Percentiles rank a stretch among this genome's conserved stretches.
These are phyloP conservation scores for Cladosporium cucumerinum DNA, from an alignment of 2,329 filamentous ascomycete species.

Conservation along the genomic window DNA sequence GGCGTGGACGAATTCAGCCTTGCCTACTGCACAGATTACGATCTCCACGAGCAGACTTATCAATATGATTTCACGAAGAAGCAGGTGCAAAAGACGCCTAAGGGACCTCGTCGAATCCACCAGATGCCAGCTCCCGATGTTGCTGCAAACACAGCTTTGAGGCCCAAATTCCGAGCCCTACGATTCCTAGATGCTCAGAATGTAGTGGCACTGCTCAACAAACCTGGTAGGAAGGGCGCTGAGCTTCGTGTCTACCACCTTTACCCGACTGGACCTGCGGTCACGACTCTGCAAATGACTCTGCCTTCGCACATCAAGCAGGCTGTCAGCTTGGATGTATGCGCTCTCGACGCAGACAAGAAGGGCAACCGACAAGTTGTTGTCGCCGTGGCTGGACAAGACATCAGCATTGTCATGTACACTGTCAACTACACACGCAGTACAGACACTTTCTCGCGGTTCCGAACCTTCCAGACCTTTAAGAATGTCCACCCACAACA, in stretches of 20 bases:
- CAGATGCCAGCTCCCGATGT: slow-evolving; percentile 37
- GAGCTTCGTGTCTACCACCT: slow-evolving; percentile 58
- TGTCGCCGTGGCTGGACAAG: slow-evolving; percentile 75
- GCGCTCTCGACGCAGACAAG: slow-evolving; percentile 58
- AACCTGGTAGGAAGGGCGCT: slow-evolving; percentile 52
- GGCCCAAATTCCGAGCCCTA: slow-evolving; percentile 54
- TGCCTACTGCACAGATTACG: slow-evolving; percentile 73
- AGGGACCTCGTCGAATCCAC: slow-evolving; percentile 45
- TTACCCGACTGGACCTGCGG: slow-evolving; percentile 55
- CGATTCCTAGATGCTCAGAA: slow-evolving; percentile 54
- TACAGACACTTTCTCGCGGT: slow-evolving; percentile 45
- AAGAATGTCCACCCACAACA: slow-evolving; percentile 55
- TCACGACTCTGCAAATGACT: slow-evolving; percentile 51
- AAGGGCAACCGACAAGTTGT: slow-evolving; percentile 70
- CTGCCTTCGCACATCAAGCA: slow-evolving; percentile 68
- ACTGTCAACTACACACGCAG: slow-evolving; percentile 67
- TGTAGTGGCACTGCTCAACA: slow-evolving; percentile 56
- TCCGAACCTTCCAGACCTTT: slow-evolving; percentile 51
- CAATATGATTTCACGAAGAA: slow-evolving; percentile 46
- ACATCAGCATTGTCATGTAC: slow-evolving; percentile 73
- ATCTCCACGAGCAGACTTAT: slow-evolving; percentile 67
- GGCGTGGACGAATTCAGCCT: slow-evolving; percentile 64
- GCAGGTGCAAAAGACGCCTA: slow-evolving; percentile 36
- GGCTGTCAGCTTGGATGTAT: slow-evolving; percentile 74
- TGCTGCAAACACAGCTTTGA: slow-evolving; percentile 22